Conservation (phyloP, 352 stramenopile genomes). For the Phytophthora podocarpi region DNA sequence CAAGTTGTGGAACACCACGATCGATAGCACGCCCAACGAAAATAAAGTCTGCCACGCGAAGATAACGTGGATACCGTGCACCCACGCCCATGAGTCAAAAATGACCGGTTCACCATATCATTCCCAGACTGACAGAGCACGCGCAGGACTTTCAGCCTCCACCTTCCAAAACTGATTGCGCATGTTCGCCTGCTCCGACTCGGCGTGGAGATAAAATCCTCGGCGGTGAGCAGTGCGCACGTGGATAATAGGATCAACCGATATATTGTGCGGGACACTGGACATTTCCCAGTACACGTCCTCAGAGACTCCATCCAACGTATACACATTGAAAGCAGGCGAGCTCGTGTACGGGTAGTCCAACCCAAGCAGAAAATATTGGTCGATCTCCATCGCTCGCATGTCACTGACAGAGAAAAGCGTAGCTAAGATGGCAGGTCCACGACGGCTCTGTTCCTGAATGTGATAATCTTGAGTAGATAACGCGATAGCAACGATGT, state of each 20-base stretch:
- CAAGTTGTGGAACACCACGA: conserved; percentile 44
- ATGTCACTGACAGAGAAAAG: conserved; percentile 40
- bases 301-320: conserved; percentile 10
- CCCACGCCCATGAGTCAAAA: conserved; percentile 53
- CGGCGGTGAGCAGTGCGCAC: conserved; percentile 34
- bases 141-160: conserved; percentile 22
- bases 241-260: conserved; percentile 22
- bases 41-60: conserved; percentile 38
- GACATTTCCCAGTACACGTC: conserved; percentile 31
- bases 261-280: conserved; percentile 15
- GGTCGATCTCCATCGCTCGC: conserved; percentile 11
- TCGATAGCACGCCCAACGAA: conserved; percentile 28
- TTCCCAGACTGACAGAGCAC: conserved; percentile 25
- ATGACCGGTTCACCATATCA: conserved; percentile 40
- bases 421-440: conserved; percentile 22
- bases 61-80: conserved; percentile 40
- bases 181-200: conserved; percentile 46
- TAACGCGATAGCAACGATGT: conserved; percentile 20
- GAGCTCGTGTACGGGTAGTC: conserved; percentile 33
- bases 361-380: conserved; percentile 29
- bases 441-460: conserved; percentile 15
- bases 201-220: conserved; percentile 41
- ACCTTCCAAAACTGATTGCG: conserved; percentile 34
- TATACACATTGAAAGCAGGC: conserved; percentile 17
- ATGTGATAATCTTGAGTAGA: conserved; percentile 35